phyloP scores from a whole-genome alignment of 176 grass and related monocot species.

The Hordeum marinum region DNA sequence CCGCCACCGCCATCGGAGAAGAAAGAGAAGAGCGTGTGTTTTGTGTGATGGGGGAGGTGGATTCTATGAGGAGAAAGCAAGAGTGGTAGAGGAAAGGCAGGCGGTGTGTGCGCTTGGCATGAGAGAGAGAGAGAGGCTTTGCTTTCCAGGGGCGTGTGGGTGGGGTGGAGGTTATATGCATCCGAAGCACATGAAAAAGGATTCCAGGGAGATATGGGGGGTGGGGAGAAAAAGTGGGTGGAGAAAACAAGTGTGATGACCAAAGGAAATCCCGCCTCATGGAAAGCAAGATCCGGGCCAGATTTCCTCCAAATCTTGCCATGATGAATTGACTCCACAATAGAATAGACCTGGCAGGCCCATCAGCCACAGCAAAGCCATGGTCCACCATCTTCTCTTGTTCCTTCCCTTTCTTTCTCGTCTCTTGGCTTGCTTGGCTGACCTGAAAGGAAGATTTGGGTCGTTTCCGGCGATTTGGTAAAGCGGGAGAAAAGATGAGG shows the following conservation, averaged over 20 bases:
- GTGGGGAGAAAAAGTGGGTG: constrained; percentile 2
- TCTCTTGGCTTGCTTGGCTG: constrained; percentile 1
- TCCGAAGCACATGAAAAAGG: constrained; percentile 39
- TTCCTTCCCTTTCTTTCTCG: background rate
- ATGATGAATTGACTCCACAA: constrained; percentile 46
- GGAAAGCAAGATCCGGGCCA: constrained; percentile 71
- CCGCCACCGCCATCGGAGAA: constrained; percentile 51
- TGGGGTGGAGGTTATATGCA: constrained; percentile 30
- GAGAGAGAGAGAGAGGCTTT: background rate
- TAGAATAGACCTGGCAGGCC: constrained; percentile 18
- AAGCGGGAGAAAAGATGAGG: background rate
- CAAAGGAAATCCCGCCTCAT: constrained; percentile 52
- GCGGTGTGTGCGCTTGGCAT: constrained; percentile 21
- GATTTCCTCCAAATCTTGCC: constrained; percentile 81
- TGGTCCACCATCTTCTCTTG: constrained; percentile 45
- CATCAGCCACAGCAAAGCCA: background rate
- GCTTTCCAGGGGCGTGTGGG: constrained; percentile 37
- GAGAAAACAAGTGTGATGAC: constrained; percentile 20
- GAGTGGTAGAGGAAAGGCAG: constrained; percentile 4
- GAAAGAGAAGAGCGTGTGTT: background rate
- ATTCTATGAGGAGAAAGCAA: constrained; percentile 15
- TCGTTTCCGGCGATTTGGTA: background rate
- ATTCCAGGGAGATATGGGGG: constrained; percentile 28
- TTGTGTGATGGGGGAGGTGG: background rate
- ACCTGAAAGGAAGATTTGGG: constrained; percentile 4